These are phyloP conservation scores for Irpex sp. DNA, from an alignment of 1,284 basidiomycete species.

Conservation along the genomic window DNA sequence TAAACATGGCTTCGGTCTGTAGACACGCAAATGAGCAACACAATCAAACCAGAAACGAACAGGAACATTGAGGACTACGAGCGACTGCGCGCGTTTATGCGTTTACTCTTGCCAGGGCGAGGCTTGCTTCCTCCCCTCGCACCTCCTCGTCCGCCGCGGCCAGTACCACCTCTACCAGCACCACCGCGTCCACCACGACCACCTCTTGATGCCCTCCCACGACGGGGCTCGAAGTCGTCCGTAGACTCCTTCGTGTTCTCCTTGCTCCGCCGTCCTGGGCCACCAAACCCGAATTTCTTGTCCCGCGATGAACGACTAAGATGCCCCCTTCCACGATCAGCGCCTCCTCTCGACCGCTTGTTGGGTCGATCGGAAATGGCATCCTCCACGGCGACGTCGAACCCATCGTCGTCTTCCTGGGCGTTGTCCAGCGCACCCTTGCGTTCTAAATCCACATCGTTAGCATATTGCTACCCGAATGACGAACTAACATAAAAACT, in stretches of 20 bases:
- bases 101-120: conserved; percentile 61
- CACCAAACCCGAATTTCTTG: conserved; percentile 79
- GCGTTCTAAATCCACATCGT: conserved; percentile 49
- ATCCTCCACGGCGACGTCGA: conserved; percentile 85
- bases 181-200: conserved; percentile 28
- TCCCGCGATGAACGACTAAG: conserved; percentile 70
- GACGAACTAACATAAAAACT: conserved; percentile 24
- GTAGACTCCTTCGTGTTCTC: conserved; percentile 80
- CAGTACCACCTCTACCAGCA: conserved; percentile 24
- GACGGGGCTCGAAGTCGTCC: conserved; percentile 60
- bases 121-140: conserved; percentile 34
- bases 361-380: conserved; percentile 74
- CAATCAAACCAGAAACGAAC: not conserved
- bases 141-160: conserved; percentile 24
- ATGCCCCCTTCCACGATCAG: conserved; percentile 31
- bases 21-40: not conserved
- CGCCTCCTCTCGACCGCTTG: conserved; percentile 49
- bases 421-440: conserved; percentile 80
- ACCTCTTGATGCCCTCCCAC: conserved; percentile 30
- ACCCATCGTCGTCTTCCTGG: conserved; percentile 66
- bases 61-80: conserved; percentile 11
- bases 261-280: conserved; percentile 64
- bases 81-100: conserved; percentile 45
- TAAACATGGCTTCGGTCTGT: not conserved
- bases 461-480: not conserved